Percentiles rank a stretch among this genome's conserved stretches.
Evolutionary conservation across 2,329 filamentous ascomycete genomes (phyloP).

Genomic region (Talaromyces islandicus): DNA sequence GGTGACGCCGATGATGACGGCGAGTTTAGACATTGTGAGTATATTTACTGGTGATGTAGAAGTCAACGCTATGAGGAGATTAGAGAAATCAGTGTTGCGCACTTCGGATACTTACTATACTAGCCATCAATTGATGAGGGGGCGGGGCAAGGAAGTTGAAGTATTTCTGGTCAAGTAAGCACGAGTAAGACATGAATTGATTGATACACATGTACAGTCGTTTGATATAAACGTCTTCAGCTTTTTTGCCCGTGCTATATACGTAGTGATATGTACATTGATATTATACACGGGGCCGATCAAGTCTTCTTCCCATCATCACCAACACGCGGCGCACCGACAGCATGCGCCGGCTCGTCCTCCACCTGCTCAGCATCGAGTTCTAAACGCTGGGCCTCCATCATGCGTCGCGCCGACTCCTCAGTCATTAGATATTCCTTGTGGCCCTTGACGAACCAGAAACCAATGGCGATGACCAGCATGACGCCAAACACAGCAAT

Average conservation of each 20-base stretch:
- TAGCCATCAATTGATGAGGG: not conserved
- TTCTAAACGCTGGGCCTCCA: slow-evolving; percentile 22
- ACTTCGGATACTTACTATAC: not conserved
- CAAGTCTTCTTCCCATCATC: not conserved
- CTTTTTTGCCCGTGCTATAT: too few relatives aligned
- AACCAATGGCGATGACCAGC: slow-evolving; percentile 45
- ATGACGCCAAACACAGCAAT: slow-evolving; percentile 54
- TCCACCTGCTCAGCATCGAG: slow-evolving; percentile 4
- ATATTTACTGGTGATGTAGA: not conserved
- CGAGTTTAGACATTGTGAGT: slow-evolving; percentile 17
- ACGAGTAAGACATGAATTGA: not conserved
- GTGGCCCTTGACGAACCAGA: slow-evolving; percentile 47
- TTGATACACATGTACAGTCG: too few relatives aligned
- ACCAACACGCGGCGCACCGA: not conserved
- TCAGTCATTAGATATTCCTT: slow-evolving; percentile 31
- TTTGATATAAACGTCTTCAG: not conserved
- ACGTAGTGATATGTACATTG: not conserved
- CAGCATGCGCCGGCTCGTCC: not conserved
- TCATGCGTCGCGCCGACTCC: slow-evolving; percentile 22
- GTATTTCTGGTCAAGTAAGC: not conserved
- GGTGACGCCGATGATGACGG: slow-evolving; percentile 55
- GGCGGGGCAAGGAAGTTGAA: not conserved
- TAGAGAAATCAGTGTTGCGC: not conserved
- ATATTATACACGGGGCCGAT: not conserved
- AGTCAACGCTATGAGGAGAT: not conserved